These are phyloP conservation scores for Nicotiana sylvestris DNA, from an alignment of 257 asterid species.

Conservation along the genomic window DNA sequence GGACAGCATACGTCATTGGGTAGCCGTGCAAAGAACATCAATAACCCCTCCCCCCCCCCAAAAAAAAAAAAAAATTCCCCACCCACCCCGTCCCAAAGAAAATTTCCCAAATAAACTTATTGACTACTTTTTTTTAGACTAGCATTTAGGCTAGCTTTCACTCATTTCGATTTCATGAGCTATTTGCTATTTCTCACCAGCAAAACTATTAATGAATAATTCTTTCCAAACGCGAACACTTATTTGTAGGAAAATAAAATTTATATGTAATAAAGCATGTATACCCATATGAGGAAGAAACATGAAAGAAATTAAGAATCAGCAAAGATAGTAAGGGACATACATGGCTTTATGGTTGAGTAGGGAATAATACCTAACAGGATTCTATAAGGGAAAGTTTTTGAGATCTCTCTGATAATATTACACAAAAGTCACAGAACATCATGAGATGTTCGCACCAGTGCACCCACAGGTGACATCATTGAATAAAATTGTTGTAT, in stretches of 20 bases:
- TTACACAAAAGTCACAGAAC: background rate
- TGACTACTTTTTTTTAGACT: too few relatives aligned
- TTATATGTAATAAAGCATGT: too few relatives aligned
- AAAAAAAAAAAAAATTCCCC: too few relatives aligned
- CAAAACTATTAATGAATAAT: too few relatives aligned
- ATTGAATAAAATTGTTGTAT: background rate
- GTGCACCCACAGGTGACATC: background rate
- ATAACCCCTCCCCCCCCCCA: too few relatives aligned
- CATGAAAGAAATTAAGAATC: background rate
- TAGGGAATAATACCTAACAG: background rate
- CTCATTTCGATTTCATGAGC: too few relatives aligned
- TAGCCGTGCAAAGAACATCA: background rate
- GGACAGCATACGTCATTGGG: background rate
- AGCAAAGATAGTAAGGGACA: background rate
- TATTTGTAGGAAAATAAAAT: too few relatives aligned
- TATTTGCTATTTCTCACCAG: too few relatives aligned
- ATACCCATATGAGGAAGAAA: background rate
- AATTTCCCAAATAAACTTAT: background rate
- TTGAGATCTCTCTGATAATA: background rate
- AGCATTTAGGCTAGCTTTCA: too few relatives aligned
- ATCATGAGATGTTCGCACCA: background rate
- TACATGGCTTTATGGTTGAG: conserved; percentile 1
- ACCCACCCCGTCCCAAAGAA: too few relatives aligned
- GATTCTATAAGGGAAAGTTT: background rate
- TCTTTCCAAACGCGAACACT: too few relatives aligned